A percentile compares a stretch with the other conserved stretches of the same genome.
Conservation (phyloP, 345 rosid species). For the Erysimum cheiranthoides region DNA sequence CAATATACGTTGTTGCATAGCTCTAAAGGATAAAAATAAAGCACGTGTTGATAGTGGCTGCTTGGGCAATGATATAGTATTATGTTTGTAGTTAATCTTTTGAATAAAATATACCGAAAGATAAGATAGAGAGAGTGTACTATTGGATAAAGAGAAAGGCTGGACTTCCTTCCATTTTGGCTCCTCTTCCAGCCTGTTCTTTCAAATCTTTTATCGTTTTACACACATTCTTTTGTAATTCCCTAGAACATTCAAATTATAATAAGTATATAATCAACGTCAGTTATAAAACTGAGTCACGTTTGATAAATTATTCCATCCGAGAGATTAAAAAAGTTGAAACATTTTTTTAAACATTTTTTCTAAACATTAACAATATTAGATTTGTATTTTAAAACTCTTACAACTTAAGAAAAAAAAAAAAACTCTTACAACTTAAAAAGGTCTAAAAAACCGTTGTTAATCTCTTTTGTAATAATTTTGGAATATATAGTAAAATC, state of each 20-base stretch:
- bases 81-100: neutral
- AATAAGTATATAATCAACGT: neutral
- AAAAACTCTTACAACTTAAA: neutral
- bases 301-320: neutral
- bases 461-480: neutral
- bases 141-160: constrained; percentile 9
- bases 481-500: neutral
- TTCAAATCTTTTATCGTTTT: constrained; percentile 5
- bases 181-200: constrained; percentile 30
- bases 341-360: neutral
- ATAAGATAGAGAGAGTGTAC: constrained; percentile 15
- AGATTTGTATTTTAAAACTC: neutral
- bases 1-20: neutral
- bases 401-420: neutral
- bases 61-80: neutral
- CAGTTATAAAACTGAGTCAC: neutral
- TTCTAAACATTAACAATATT: neutral
- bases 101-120: neutral
- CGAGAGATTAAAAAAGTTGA: neutral
- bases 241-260: neutral
- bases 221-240: neutral
- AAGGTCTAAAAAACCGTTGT: neutral
- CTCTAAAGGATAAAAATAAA: neutral
- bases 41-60: constrained; percentile 3
- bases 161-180: constrained; percentile 36